Percentiles rank a stretch among this genome's conserved stretches.
Evolutionary conservation across 306 rosid genomes (phyloP).

Genomic region (Glycyrrhiza uralensis): DNA sequence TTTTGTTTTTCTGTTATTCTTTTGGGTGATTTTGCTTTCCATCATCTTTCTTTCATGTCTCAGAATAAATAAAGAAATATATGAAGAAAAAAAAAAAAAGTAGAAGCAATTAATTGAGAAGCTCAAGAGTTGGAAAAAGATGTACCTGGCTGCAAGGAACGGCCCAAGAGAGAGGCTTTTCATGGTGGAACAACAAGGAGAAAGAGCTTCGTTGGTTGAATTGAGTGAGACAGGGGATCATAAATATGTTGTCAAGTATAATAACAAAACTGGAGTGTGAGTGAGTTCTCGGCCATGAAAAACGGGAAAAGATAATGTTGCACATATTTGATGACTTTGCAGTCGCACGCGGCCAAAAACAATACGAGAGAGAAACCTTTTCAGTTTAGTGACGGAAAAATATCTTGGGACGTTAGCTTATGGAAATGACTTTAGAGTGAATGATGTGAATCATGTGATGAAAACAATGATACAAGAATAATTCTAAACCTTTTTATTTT

Average conservation of each 20-base stretch:
- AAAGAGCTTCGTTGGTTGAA: background rate
- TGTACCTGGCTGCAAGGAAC: conserved; percentile 31
- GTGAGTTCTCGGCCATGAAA: conserved; percentile 14
- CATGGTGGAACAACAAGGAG: conserved; percentile 26
- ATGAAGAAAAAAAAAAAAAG: conserved; percentile 4
- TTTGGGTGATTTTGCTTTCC: background rate
- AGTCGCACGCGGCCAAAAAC: too few species aligned
- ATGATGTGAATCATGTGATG: too few species aligned
- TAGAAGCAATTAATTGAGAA: background rate
- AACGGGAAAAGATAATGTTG: conserved; percentile 3
- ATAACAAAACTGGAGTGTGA: background rate
- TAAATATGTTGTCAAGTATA: background rate
- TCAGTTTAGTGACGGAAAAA: too few species aligned
- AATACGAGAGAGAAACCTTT: too few species aligned
- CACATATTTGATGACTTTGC: background rate
- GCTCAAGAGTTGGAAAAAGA: background rate
- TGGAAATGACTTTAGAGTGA: too few species aligned
- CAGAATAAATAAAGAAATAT: background rate
- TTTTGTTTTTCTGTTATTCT: background rate
- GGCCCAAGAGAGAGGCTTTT: conserved; percentile 19
- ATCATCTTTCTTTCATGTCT: conserved; percentile 3
- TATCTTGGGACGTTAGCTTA: too few species aligned
- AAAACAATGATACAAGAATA: too few species aligned
- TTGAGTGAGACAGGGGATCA: background rate
- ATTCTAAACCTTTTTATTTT: too few species aligned